Base-by-base conservation (phyloP, 306 rosid genomes). In the Gastrolobium bilobum region DNA sequence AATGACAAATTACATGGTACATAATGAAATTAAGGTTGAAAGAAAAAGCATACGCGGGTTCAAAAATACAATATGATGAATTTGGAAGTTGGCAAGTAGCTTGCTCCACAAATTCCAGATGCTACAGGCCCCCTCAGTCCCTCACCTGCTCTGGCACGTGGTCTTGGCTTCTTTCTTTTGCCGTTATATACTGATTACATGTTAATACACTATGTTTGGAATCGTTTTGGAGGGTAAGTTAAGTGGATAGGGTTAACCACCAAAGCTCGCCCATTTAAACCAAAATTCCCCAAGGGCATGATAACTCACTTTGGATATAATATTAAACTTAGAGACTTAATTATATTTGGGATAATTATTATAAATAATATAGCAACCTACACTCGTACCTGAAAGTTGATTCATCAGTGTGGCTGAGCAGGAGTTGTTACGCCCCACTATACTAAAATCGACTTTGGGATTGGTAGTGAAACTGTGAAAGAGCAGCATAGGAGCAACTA, bases 161-260 rank as follows among this genome's bases (percentile, higher is more conserved):
- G 50, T 42, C 5, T 65, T 78, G 84, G 77, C 79, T 74, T 84
- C 71, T 78, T 78, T 44, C 75, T 64, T 51, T 79, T 86, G 79
- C 80, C 79, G 0, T 34, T 64, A 5, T 51, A 4, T 43, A 26
- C 29, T 37, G n/a, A 33, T 67, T 68, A 38, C 15, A 11, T 48
- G 62, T 50, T 29, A 58, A 50, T 40, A n/a, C 63, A 70, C 6
- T 68, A 63, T 53, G 40, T 10, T 44, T 48, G 44, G 76, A 64
- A 78, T 63, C n/a, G 48, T 20, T 76, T 81, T 39, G 46, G 31
- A 33, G 51, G 79, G 5, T 33, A 84, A 37, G 61, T 81, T 59
- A 77, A 81, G 81, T 53, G 76, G 62, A 74, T 68, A 7, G 68
- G 31, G 73, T 4, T 59, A 67, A 61, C 52, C 75, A 59, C 60